phyloP scores from a whole-genome alignment of 1,284 basidiomycete species.

The Naganishia sp. region DNA sequence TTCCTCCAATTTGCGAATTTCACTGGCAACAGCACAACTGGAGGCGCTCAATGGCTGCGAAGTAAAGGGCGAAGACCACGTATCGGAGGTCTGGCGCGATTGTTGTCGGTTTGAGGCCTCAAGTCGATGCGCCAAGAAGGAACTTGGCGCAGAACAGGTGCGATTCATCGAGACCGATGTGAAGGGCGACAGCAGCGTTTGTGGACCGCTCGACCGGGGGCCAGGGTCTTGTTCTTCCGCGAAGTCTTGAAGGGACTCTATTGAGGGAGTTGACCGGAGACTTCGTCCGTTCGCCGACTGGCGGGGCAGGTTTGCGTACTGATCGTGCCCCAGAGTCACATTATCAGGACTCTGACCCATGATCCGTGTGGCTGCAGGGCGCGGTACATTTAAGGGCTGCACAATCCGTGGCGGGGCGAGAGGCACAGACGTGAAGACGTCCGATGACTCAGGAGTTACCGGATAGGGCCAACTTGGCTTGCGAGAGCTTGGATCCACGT shows the following conservation, averaged over 20 bases:
- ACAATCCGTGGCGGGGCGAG: conserved; percentile 6
- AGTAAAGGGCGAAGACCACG: conserved; percentile 21
- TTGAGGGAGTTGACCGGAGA: conserved; percentile 18
- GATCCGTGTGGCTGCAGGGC: not conserved
- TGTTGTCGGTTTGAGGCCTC: not conserved
- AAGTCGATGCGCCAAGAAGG: not conserved
- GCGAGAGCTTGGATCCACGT: not conserved
- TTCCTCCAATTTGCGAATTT: not conserved
- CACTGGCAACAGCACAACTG: not conserved
- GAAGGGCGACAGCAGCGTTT: conserved; percentile 11
- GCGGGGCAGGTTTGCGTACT: not conserved
- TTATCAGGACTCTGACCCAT: conserved; percentile 15
- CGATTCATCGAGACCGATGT: conserved; percentile 7
- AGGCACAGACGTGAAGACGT: conserved; percentile 13
- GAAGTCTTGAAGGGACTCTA: conserved; percentile 11
- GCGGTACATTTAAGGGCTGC: not conserved
- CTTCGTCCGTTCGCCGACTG: not conserved
- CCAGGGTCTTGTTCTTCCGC: not conserved
- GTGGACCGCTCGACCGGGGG: not conserved
- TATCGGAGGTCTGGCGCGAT: conserved; percentile 11
- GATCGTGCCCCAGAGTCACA: not conserved
- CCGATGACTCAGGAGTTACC: conserved; percentile 11
- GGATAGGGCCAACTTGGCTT: conserved; percentile 5
- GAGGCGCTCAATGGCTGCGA: conserved; percentile 1
- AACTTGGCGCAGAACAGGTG: conserved; percentile 13